These are phyloP conservation scores for Claviceps capensis DNA, from an alignment of 2,329 filamentous ascomycete species.

Conservation along the genomic window DNA sequence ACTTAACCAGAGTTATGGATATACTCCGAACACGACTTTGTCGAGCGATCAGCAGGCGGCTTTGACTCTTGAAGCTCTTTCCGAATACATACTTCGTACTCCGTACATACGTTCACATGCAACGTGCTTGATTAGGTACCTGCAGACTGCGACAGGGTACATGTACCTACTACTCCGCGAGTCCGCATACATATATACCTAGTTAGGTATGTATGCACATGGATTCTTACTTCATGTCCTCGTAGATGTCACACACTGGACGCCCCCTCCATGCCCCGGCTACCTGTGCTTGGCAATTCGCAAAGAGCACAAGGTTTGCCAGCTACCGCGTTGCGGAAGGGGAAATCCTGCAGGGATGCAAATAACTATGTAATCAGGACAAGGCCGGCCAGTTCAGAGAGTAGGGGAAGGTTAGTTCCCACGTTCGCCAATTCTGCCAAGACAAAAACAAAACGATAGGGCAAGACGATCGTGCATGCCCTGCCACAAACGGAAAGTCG, in stretches of 20 bases:
- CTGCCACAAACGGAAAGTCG: constrained; percentile 2
- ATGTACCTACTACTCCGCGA: background rate
- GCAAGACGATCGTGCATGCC: background rate
- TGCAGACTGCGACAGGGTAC: background rate
- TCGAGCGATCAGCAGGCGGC: background rate
- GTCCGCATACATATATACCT: too few relatives aligned
- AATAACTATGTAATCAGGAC: background rate
- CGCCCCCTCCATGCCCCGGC: background rate
- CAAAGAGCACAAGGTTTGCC: background rate
- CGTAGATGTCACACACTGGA: background rate
- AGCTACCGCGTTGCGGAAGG: background rate
- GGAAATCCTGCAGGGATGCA: background rate
- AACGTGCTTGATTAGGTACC: background rate
- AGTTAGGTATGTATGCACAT: background rate
- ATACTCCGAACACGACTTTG: background rate
- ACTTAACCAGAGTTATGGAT: background rate
- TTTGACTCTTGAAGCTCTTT: background rate
- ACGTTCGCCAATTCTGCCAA: background rate
- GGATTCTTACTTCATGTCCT: background rate
- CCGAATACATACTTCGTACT: background rate
- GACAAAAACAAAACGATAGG: background rate
- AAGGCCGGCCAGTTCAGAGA: background rate
- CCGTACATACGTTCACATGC: background rate
- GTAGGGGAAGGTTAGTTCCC: background rate
- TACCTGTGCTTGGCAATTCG: background rate